Base-by-base conservation (phyloP, 257 asterid species). In the Perilla frutescens region DNA sequence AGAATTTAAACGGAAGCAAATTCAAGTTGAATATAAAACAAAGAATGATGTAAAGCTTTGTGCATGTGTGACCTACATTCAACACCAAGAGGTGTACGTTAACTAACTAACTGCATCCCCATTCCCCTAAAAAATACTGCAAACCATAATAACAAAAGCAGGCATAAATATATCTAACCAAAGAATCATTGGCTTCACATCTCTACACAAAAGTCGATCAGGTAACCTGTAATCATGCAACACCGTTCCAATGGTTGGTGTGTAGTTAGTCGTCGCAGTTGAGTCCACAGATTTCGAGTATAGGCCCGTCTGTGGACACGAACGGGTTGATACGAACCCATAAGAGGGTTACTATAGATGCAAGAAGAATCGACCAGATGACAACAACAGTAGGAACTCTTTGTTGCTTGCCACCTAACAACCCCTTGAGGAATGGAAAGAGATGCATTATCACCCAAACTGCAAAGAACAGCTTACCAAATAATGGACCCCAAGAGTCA, bases 301-400 rank as follows among this genome's bases (percentile, higher is more conserved):
- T 61, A 6, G 96, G 96, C 1, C 95, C 97, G n/a, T 87, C 93
- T 70, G 88, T 87, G 36, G 97, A 87, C 57, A 88, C 87, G 48
- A 92, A 92, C 0, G 98, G 98, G 79, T 90, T 85, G 43, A 92
- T 77, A 62, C 97, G 82, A 0, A 92, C 95, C 98, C 98, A 92
- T 53, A 90, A 5, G 7, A 92, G 88, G 45, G 96, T 87, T 20
- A 90, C 8, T 51, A 92, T 82, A 7, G 98, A 92, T 2, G 93
- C 82, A 15, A 90, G 84, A 5, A 92, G 85, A 75, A 90, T 70
- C 6, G 97, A 90, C 98, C 98, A 92, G 58, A 92, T 90, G n/a
- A 92, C 68, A 14, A 92, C 82, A 8, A 90, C 90, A 1, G 98
- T 92, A 0, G 98, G 98, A 13, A 85, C 72, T 40, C 88, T 68